Percentiles rank a stretch among this genome's conserved stretches.
phyloP scores from a whole-genome alignment of 148 eudicot species.

The Heliosperma pusillum region DNA sequence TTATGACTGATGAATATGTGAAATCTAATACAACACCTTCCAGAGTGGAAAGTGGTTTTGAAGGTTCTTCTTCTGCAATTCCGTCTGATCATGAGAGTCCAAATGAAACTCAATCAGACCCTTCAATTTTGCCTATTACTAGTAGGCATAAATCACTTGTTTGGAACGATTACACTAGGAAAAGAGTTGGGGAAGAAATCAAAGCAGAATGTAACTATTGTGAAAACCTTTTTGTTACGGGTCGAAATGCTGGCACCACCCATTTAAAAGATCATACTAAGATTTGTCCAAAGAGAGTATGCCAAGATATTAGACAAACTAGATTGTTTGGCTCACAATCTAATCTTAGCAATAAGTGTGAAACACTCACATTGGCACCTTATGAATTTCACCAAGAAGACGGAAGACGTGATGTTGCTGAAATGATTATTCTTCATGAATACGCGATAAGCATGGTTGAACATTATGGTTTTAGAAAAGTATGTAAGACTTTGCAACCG shows the following conservation, averaged over 20 bases:
- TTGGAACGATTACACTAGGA: neutral
- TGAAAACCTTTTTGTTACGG: neutral
- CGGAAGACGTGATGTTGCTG: neutral
- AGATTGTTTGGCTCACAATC: neutral
- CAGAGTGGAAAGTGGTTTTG: too few species aligned
- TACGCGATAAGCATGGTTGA: too few species aligned
- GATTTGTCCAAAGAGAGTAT: neutral
- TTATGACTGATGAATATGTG: too few species aligned
- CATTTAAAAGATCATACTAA: neutral
- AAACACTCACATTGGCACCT: neutral
- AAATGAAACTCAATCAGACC: neutral
- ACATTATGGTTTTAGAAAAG: too few species aligned
- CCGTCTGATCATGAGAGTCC: neutral
- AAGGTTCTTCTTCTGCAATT: too few species aligned
- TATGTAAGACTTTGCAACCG: neutral
- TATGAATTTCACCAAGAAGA: too few species aligned
- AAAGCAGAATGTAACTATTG: constrained; percentile 12
- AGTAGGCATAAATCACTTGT: neutral
- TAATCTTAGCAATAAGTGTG: neutral
- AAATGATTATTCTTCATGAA: constrained; percentile 3
- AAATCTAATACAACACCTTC: too few species aligned
- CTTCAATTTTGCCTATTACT: neutral
- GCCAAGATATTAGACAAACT: neutral
- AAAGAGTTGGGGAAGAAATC: neutral
- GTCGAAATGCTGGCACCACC: neutral